phyloP scores from a whole-genome alignment of 2,329 filamentous ascomycete genomes.

The Colletotrichum abscissum region DNA sequence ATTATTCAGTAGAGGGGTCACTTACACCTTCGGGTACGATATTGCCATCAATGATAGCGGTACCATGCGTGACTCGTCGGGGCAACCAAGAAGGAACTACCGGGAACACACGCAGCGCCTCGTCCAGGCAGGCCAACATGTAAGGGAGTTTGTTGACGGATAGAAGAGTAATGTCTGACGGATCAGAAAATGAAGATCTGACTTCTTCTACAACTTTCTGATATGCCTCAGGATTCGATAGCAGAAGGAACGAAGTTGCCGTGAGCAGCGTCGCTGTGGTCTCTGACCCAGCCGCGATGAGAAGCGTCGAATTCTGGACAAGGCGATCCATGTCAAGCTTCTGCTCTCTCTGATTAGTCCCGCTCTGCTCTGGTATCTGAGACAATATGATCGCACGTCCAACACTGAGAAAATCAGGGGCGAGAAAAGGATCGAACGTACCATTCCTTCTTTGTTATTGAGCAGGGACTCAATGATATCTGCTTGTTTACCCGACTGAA shows the following conservation, averaged over 20 bases:
- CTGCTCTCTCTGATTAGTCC: neutral
- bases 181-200: slow-evolving; percentile 46
- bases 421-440: neutral
- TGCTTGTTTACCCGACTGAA: neutral
- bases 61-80: slow-evolving; percentile 44
- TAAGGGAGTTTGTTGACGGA: slow-evolving; percentile 46
- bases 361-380: neutral
- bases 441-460: neutral
- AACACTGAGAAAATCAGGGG: neutral
- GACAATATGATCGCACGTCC: neutral
- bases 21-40: slow-evolving; percentile 48
- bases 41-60: slow-evolving; percentile 43
- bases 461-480: neutral
- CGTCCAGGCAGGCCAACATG: slow-evolving; percentile 52
- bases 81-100: slow-evolving; percentile 39
- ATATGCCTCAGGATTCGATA: slow-evolving; percentile 42
- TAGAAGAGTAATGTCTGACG: slow-evolving; percentile 50
- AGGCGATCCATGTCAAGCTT: slow-evolving; percentile 22
- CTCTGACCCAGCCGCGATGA: slow-evolving; percentile 53
- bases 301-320: slow-evolving; percentile 23
- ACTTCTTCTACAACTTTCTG: slow-evolving; percentile 50
- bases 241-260: slow-evolving; percentile 53
- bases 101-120: slow-evolving; percentile 51
- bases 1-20: slow-evolving; percentile 16
- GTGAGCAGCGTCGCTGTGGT: slow-evolving; percentile 56